Evolutionary conservation across 805 yeast species (phyloP).

Genomic region (Saturnispora serradocipensis): DNA sequence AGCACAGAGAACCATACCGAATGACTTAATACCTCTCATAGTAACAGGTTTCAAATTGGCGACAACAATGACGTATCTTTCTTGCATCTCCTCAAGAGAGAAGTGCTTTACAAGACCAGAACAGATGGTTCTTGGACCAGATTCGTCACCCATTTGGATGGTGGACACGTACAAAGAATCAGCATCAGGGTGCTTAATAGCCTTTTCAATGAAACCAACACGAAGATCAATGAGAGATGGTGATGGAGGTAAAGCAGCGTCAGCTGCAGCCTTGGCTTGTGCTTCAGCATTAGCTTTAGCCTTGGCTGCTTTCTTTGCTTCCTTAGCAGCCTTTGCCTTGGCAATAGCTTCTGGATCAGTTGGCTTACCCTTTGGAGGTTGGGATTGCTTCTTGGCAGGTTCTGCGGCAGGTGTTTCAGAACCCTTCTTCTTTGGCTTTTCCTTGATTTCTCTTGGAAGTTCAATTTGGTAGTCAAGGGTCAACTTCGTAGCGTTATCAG

Average conservation of each 20-base stretch:
- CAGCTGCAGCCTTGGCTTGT: constrained; percentile 42
- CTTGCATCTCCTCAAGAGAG: constrained; percentile 91
- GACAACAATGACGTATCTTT: constrained; percentile 80
- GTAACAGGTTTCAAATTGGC: constrained; percentile 96
- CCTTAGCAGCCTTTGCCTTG: constrained; percentile 29
- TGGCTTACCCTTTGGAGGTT: constrained; percentile 16
- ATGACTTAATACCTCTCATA: constrained; percentile 95
- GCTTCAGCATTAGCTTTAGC: constrained; percentile 53
- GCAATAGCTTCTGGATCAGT: constrained; percentile 27
- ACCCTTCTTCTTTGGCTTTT: constrained; percentile 29
- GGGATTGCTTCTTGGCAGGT: constrained; percentile 9
- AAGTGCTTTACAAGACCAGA: constrained; percentile 89
- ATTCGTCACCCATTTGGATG: constrained; percentile 91
- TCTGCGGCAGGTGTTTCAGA: constrained; percentile 16
- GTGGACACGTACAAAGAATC: constrained; percentile 95
- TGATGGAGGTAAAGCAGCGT: constrained; percentile 55
- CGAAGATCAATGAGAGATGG: constrained; percentile 87
- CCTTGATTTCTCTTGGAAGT: constrained; percentile 49
- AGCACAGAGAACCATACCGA: constrained; percentile 96
- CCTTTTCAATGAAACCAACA: constrained; percentile 95
- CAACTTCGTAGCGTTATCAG: constrained; percentile 37
- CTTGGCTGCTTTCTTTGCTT: constrained; percentile 33
- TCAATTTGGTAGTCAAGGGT: constrained; percentile 49
- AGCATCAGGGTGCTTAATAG: constrained; percentile 95
- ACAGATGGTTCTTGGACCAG: constrained; percentile 97